Base-by-base conservation (phyloP, 768 basidiomycete species). In the Scleroderma citrinum region DNA sequence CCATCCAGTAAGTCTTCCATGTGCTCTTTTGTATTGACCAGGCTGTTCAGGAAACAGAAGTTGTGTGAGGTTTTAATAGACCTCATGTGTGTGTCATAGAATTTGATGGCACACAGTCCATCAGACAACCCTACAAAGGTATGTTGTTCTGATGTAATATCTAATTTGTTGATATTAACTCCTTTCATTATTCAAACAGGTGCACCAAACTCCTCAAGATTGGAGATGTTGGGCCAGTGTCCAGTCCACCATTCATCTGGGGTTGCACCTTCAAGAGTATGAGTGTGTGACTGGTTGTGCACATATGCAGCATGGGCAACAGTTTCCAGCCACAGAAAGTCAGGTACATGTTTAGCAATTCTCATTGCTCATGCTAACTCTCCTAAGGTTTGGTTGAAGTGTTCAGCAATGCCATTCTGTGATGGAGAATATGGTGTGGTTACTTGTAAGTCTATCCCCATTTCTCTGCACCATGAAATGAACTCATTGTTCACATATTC, bases 391-490 rank as follows among this genome's bases (percentile, higher is more conserved):
- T 8, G 8, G 8, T 29, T 29, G 26, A 29, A 8, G 5, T 62
- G 0, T 32, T 78, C 72, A 0, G 72, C 65, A n/a, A 62, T 46
- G 7, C 63, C 67, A 49, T 74, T 74, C 23, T 73, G 69, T 1
- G 64, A 53, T 0, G 68, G 69, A 7, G 68, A 65, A 29, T 74
- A 71, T 2, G 68, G 71, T 4, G 61, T 62, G 0, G 63, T 69
- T 0, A 54, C 56, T 14, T 73, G 61, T 0, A 70, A 49, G 1
- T 57, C 56, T 6, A 71, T 69, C 0, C 71, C 69, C 1, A 57
- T 49, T 0, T 43, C 5, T 0, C 31, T 48, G 26, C 59, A 58
- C 53, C 63, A 69, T 56, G 11, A 68, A 32, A 2, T 50, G 41
- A 29, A 29, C 8, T n/a, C n/a, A n/a, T n/a, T n/a, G n/a, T n/a